Base-by-base conservation (phyloP, 2,329 filamentous ascomycete species). In the Coniochaeta ligniaria region DNA sequence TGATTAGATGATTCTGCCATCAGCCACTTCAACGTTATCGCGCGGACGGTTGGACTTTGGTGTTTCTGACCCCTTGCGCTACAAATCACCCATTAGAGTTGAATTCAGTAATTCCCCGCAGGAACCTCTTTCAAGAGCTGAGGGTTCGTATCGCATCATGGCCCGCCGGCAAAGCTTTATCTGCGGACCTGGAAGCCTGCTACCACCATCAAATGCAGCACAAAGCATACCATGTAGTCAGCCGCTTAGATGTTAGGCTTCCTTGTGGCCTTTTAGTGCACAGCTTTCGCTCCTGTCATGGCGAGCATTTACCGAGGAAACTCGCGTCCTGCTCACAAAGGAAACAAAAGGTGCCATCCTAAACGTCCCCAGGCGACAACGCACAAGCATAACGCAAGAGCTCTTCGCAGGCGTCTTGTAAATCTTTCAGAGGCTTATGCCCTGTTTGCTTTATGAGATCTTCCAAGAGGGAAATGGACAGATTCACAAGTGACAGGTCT, bases 401-500 rank as follows among this genome's bases (percentile, higher is more conserved):
- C 26, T 57, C 54, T 59, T 61, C 35, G 60, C 60, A 61, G 31
- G 60, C 61, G 3, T 59, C 60, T 54, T 24, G 20, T 33, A 59
- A 24, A 24, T 57, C 43, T 58, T 54, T 17, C 22, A 62, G 47
- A 28, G 58, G 60, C 60, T 61, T 57, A 31, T 55, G 26, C 31
- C 31, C 26, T 28, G 57, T 59, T 45, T 62, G 33, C 41, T 43
- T 17, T 57, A 58, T 56, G 45, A 61, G 22, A 17, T 60, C 52
- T n/a, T 62, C 57, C 26, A 61, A 35, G 26, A 20, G 26, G 26
- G 28, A 50, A 24, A 62, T 22, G n/a, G 50, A 35, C 35, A 60
- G 60, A 9, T 68, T 64, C 58, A 64, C 64, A 8, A 66, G 61
- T 47, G 62, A 31, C 33, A 56, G 64, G 50, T 68, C 66, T 28